phyloP scores from a whole-genome alignment of 306 rosid species.

The Corylus heterophylla region DNA sequence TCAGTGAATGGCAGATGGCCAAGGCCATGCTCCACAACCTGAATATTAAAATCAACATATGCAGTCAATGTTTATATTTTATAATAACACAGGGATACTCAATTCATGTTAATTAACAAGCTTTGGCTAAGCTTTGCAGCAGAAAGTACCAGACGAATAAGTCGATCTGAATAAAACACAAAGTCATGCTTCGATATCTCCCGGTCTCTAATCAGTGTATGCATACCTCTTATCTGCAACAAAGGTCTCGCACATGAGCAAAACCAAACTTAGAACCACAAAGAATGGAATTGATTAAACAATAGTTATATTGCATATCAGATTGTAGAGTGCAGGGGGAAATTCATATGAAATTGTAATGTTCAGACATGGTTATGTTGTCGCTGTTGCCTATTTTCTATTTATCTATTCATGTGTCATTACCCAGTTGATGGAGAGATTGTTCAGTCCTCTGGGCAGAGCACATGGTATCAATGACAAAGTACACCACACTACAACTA shows the following conservation, averaged over 20 bases:
- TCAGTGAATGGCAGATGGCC: constrained; percentile 97
- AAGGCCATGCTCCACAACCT: constrained; percentile 99
- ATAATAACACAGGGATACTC: constrained; percentile 5
- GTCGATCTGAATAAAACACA: constrained; percentile 94
- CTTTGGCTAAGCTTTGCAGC: constrained; percentile 16
- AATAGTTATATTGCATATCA: background rate
- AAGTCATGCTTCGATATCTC: constrained; percentile 96
- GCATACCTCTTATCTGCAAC: constrained; percentile 95
- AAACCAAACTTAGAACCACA: constrained; percentile 29
- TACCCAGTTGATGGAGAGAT: background rate
- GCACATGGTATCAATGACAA: background rate
- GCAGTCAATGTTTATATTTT: constrained; percentile 13
- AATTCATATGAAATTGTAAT: background rate
- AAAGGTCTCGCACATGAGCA: constrained; percentile 22
- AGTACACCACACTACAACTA: background rate
- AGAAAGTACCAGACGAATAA: constrained; percentile 78
- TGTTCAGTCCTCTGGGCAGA: background rate
- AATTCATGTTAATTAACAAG: constrained; percentile 22
- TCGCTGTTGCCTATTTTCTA: background rate
- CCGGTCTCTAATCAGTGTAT: constrained; percentile 83
- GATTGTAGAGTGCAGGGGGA: constrained; percentile 6
- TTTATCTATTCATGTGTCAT: background rate
- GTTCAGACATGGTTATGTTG: background rate
- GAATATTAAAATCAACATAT: constrained; percentile 25
- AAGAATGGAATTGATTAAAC: constrained; percentile 15